Evolutionary conservation across 2,329 filamentous ascomycete genomes (phyloP).

Genomic region (Phialocephala subalpina): DNA sequence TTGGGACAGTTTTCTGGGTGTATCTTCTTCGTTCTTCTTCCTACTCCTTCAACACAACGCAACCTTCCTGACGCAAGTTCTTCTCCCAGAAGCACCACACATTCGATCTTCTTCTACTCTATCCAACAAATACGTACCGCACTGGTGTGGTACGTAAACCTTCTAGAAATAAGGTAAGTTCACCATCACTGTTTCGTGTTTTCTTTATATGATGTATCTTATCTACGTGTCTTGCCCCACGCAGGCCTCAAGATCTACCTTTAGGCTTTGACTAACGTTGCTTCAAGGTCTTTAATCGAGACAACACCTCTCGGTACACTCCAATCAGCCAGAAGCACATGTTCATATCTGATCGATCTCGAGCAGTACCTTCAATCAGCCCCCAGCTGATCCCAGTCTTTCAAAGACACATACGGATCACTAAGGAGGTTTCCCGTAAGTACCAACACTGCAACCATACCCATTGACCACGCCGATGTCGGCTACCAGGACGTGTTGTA

Average conservation of each 20-base stretch:
- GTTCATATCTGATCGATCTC: neutral
- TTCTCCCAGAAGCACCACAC: neutral
- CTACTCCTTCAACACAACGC: neutral
- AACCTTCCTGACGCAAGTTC: neutral
- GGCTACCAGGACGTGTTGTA: neutral
- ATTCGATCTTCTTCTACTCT: neutral
- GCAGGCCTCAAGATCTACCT: neutral
- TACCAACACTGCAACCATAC: neutral
- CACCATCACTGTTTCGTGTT: neutral
- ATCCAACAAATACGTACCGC: neutral
- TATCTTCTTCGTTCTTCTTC: neutral
- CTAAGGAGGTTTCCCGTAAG: neutral
- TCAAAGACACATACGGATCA: neutral
- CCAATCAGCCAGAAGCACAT: neutral
- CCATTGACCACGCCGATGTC: neutral
- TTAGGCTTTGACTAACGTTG: neutral
- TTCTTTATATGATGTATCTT: neutral
- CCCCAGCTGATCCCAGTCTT: neutral
- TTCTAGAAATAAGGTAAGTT: slow-evolving; percentile 1
- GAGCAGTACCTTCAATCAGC: neutral
- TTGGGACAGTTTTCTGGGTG: neutral
- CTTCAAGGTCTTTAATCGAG: neutral
- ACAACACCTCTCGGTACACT: neutral
- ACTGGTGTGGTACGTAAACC: neutral
- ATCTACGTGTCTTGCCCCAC: neutral